Percentiles rank a stretch among this genome's conserved stretches.
Conservation (phyloP, 1,139 yeast genomes). For the Suhomyces bokatorum region DNA sequence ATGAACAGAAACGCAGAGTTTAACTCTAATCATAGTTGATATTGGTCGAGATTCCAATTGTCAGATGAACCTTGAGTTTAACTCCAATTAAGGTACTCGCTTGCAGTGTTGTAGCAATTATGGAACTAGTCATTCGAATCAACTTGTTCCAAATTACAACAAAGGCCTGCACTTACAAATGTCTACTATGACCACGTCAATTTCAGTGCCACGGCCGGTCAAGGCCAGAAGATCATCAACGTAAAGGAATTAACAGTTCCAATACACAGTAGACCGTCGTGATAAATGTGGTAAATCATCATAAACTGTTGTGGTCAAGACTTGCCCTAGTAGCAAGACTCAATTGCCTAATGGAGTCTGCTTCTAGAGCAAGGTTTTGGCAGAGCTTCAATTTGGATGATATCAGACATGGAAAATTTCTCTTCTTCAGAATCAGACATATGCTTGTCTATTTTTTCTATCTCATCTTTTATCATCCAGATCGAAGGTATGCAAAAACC, state of each 20-base stretch:
- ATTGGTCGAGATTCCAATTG: too few relatives aligned
- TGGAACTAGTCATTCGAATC: too few relatives aligned
- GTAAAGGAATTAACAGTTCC: constrained; percentile 72
- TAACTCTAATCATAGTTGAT: too few relatives aligned
- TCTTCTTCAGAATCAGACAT: constrained; percentile 86
- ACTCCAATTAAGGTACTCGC: too few relatives aligned
- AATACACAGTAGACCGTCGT: constrained; percentile 99
- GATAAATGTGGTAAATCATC: constrained; percentile 89
- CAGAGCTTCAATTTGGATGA: constrained; percentile 17
- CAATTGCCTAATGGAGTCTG: constrained; percentile 13
- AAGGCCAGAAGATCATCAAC: constrained; percentile 95
- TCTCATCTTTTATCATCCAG: constrained; percentile 60
- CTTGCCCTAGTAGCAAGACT: constrained; percentile 9
- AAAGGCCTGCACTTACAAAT: too few relatives aligned
- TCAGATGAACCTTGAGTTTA: too few relatives aligned
- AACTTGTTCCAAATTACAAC: too few relatives aligned
- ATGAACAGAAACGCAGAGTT: too few relatives aligned
- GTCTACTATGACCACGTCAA: background rate
- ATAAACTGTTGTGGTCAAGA: constrained; percentile 52
- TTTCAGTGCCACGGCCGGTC: constrained; percentile 95
- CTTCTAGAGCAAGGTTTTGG: constrained; percentile 19
- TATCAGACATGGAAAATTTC: constrained; percentile 69
- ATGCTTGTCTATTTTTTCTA: constrained; percentile 91
- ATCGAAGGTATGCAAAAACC: constrained; percentile 27
- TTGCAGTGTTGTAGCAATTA: too few relatives aligned